Conservation (phyloP, 2,329 filamentous ascomycete genomes). For the Fusarium chuoi region DNA sequence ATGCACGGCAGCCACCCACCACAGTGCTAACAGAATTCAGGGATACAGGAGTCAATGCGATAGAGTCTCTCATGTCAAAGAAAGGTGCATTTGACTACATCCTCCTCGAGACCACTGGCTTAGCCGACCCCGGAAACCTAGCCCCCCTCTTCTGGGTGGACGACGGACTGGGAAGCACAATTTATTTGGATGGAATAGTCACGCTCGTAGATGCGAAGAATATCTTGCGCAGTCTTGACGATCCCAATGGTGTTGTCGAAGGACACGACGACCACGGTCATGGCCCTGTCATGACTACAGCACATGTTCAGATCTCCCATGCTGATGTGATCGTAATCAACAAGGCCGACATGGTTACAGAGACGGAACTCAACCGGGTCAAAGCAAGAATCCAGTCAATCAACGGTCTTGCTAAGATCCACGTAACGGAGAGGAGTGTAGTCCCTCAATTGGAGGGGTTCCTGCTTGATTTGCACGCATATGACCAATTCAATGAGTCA, state of each 20-base stretch:
- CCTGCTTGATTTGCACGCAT: slow-evolving; percentile 90
- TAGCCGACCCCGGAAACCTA: slow-evolving; percentile 95
- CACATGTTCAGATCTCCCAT: slow-evolving; percentile 95
- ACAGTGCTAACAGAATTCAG: slow-evolving; percentile 56
- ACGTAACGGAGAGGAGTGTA: slow-evolving; percentile 81
- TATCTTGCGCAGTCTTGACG: slow-evolving; percentile 83
- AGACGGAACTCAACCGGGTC: slow-evolving; percentile 75
- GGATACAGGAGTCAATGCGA: slow-evolving; percentile 92
- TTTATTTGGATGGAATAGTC: slow-evolving; percentile 96
- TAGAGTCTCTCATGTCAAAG: slow-evolving; percentile 94
- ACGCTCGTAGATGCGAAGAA: slow-evolving; percentile 97
- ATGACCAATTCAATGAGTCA: slow-evolving; percentile 81
- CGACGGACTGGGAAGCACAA: slow-evolving; percentile 91
- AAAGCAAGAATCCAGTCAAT: slow-evolving; percentile 80
- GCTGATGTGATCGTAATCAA: slow-evolving; percentile 96
- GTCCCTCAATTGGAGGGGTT: slow-evolving; percentile 87
- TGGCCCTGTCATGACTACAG: slow-evolving; percentile 84
- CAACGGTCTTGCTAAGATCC: slow-evolving; percentile 87
- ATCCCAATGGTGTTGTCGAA: slow-evolving; percentile 67
- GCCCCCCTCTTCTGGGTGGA: slow-evolving; percentile 98
- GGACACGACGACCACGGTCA: slow-evolving; percentile 63
- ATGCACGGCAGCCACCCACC: not conserved
- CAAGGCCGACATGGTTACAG: slow-evolving; percentile 85
- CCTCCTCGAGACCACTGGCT: slow-evolving; percentile 91
- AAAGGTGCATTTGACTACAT: slow-evolving; percentile 97